Evolutionary conservation across 2,329 filamentous ascomycete species (phyloP), one percentile per base, ranked within the genome.

Genomic region (Furcasterigmium sp.): DNA sequence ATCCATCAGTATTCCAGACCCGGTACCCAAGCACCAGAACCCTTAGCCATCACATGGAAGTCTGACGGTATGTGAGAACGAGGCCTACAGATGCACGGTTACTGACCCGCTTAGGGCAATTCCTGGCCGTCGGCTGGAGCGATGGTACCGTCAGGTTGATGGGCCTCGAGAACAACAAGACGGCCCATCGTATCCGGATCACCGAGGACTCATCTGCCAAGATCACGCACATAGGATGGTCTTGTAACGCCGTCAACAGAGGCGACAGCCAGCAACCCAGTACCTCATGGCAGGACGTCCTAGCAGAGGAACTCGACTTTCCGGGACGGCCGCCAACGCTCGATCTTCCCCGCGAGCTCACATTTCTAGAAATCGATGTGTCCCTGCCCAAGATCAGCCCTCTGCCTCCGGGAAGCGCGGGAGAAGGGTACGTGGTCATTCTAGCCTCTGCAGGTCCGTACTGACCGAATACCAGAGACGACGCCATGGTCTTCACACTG

Each of bases 101-200:
- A 5, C 28, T 49, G 25, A 49, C 28, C 5, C n/a, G 6, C 9
- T n/a, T 13, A 85, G 83, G 85, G 8, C 84, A 87, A 49, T 81
- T 88, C 34, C 75, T 96, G 43, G 89, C 89, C 13, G 80, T 93
- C 13, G 88, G 82, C 37, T 95, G 88, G 82, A 88, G 79, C 52
- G 88, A 95, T 67, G 86, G 87, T 21, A 78, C 78, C 7, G 79
- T 93, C 17, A 82, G 88, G 45, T 67, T 95, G 28, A 77, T 91
- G 60, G 86, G 85, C 47, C 68, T 89, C 18, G 89, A 93, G 60
- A 91, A 81, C 53, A 86, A 82, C 61, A 95, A 91, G 64, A 79
- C 85, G 11, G 81, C 90, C 17, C 85, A 93, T 60, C 80, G 85
- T 55, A 84, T 87, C 55, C 64, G 64, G 14, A 66, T 82, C 43